Conservation (phyloP, 2,329 filamentous ascomycete species). For the Paraphaeosphaeria sporulosa region DNA sequence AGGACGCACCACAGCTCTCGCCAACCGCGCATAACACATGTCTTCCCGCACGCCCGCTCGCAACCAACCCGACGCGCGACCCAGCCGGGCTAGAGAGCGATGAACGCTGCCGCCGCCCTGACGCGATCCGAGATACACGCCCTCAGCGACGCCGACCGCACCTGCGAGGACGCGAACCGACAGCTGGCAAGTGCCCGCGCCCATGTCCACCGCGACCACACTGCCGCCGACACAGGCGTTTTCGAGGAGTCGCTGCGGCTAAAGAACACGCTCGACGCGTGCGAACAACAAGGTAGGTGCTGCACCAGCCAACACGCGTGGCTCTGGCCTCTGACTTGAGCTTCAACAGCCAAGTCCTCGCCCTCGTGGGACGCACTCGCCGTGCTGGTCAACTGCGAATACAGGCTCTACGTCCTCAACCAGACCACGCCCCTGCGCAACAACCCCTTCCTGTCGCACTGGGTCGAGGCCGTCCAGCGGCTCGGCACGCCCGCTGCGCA, state of each 20-base stretch:
- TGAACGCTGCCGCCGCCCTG: constrained; percentile 38
- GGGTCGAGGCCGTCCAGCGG: constrained; percentile 46
- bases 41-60: constrained; percentile 16
- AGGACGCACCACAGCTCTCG: neutral
- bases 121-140: constrained; percentile 31
- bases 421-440: constrained; percentile 36
- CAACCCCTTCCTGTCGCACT: constrained; percentile 51
- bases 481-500: constrained; percentile 14
- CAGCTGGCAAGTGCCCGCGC: constrained; percentile 18
- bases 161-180: constrained; percentile 23
- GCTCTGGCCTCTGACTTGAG: constrained; percentile 9
- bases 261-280: constrained; percentile 43
- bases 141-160: constrained; percentile 30
- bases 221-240: constrained; percentile 12
- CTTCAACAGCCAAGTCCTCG: constrained; percentile 18
- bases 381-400: constrained; percentile 46
- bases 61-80: constrained; percentile 10
- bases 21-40: constrained; percentile 23
- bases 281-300: constrained; percentile 29
- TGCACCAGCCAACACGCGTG: neutral
- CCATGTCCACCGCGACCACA: neutral
- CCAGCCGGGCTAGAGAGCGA: constrained; percentile 18
- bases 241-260: constrained; percentile 41
- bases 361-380: constrained; percentile 35
- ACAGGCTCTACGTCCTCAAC: constrained; percentile 43